Evolutionary conservation across 2,329 filamentous ascomycete genomes (phyloP), one percentile per base, ranked within the genome.

Genomic region (Ceratocystis alfenasii): DNA sequence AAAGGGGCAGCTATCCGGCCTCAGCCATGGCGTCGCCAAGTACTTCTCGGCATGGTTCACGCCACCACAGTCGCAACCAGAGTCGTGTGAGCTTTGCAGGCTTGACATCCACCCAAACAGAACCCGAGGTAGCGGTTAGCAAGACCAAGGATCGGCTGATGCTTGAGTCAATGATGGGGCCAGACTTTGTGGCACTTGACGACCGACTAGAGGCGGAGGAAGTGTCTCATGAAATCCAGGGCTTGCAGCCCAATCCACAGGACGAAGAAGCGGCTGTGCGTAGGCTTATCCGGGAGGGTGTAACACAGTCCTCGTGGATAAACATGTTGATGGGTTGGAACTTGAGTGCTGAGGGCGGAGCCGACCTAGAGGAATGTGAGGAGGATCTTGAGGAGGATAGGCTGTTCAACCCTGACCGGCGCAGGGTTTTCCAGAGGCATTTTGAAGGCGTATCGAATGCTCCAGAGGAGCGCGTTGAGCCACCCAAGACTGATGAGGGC

Each of bases 131-230:
- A 25, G 28, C 33, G 36, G 45, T 22, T 30, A 36, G 36, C 44
- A 50, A 63, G 62, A 8, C 62, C 62, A 63, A 63, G 55, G 46
- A 61, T 28, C 44, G 53, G 28, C 59, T 66, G 45, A n/a, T 28
- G 53, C 62, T 60, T 28, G 55, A 62, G 22, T 62, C 63, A 12
- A n/a, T n/a, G 25, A 55, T 36, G 15, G 83, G 82, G 1, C 84
- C 85, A 0, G 84, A 86, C 71, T 87, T 87, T 72, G 80, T 87
- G 67, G 79, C 84, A 70, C 76, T 84, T 1, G 83, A 86, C 70
- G 83, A 85, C 70, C 79, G 79, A 70, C 76, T 84, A 5, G 83
- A 83, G 70, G 77, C 80, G 41, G 66, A 67, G 44, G 33, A 45
- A 10, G 48, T 60, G 41, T 65, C 59, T 25, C 48, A 50, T 22